Base-by-base conservation (phyloP, 345 rosid genomes). In the Salix koriyanagi region DNA sequence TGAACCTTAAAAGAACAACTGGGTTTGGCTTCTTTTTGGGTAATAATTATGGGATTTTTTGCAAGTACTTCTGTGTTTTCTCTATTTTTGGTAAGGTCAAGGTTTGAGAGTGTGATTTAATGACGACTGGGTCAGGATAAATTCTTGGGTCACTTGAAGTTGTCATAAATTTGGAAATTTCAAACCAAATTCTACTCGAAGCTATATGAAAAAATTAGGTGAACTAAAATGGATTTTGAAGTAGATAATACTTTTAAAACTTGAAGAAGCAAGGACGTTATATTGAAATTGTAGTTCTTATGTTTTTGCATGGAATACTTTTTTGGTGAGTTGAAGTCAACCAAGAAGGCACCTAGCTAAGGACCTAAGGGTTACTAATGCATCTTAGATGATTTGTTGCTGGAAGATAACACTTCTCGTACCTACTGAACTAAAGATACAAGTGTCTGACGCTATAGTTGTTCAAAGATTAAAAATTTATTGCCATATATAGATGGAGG, bases 21-120 rank as follows among this genome's bases (percentile, higher is more conserved):
- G 64, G 64, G 28, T 23, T 58, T 58, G 64, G 9, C 39, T 64
- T 61, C 41, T 15, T 14, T 39, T 36, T 58, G 26, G 62, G 13
- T 62, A 11, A 54, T 25, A n/a, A 56, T 14, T 9, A 25, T 74
- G 3, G 34, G 4, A 1, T n/a, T 32, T 42, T 69, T 6, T 23
- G 13, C 25, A 28, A 30, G 1, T 50, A 11, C 7, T 11, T 21
- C 4, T 28, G 12, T 56, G 60, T 25, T 6, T 65, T 34, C 30
- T 7, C 74, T 41, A 76, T 60, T 36, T 75, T 23, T 42, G 52
- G 61, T 41, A 34, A 71, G 71, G 80, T 46, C 14, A 32, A 21
- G 25, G 13, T 37, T 25, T 25, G 26, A 64, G 26, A 48, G 44
- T 46, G 66, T 8, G 30, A 19, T 64, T 74, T 52, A 52, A 7